Base-by-base conservation (phyloP, 164 flowering plant genomes). In the Tetracentron sinense region DNA sequence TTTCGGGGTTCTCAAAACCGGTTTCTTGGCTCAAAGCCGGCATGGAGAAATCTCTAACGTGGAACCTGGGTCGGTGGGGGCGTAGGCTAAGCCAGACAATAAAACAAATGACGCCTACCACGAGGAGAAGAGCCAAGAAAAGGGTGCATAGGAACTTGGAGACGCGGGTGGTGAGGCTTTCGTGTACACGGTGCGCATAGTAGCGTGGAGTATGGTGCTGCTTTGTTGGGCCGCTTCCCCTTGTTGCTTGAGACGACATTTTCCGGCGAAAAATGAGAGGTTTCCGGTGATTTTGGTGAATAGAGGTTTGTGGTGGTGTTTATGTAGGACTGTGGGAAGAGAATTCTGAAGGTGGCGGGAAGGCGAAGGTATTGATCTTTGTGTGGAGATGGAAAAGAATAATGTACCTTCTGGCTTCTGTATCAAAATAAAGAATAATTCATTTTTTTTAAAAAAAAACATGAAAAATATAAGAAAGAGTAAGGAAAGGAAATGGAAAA, bases 41-140 rank as follows among this genome's bases (percentile, higher is more conserved):
- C 15, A 88, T 46, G 1, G 92, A 77, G 66, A 94, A 90, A 2
- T 72, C 64, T 0, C 58, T 64, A 73, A 94, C 49, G 76, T 76
- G 72, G 73, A 94, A 74, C 42, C 91, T 66, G 5, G 99, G 99
- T 8, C 99, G 78, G 69, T 94, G 99, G 4, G 99, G 99, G 20
- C 97, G 89, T 19, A 92, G 66, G 66, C 94, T 83, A 16, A 94
- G 80, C 93, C 93, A 94, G 5, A 86, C 64, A 38, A 94, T 81
- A 81, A 94, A 94, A 0, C 78, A 44, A 38, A 89, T 60, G 50
- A 92, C 6, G 66, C 96, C 97, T 0, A 81, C 10, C 11, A 88
- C 1, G 29, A 88, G 70, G 2, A 94, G 77, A 19, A 94, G 68
- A 61, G 64, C 52, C 52, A 94, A 54, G 66, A 91, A 78, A 4